These are phyloP conservation scores for Camillea tinctor DNA, from an alignment of 2,329 filamentous ascomycete species.

Conservation along the genomic window DNA sequence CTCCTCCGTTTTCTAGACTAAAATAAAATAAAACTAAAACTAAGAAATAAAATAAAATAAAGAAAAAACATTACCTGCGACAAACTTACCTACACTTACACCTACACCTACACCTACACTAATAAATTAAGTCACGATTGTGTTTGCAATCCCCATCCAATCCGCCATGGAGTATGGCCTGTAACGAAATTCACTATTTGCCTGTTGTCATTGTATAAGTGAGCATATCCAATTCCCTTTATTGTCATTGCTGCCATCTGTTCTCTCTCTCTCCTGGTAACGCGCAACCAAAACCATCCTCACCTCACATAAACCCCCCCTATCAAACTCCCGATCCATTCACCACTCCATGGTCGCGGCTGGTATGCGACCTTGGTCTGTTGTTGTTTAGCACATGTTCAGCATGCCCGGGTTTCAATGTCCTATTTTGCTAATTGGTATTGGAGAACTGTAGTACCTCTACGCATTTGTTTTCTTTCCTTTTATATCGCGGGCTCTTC, in stretches of 20 bases:
- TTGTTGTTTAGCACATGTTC: constrained; percentile 6
- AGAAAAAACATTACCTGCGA: constrained; percentile 17
- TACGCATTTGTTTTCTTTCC: constrained; percentile 13
- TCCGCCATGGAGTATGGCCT: constrained; percentile 23
- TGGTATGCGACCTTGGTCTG: constrained; percentile 12
- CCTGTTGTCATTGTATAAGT: constrained; percentile 29
- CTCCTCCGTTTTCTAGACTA: constrained; percentile 2
- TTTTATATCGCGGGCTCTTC: constrained; percentile 14
- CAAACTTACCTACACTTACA: too few relatives aligned
- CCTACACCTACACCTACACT: not conserved
- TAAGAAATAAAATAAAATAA: not conserved
- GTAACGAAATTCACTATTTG: constrained; percentile 24
- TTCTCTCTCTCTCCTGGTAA: constrained; percentile 1
- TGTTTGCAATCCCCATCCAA: not conserved
- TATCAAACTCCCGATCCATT: not conserved
- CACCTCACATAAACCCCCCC: constrained; percentile 2
- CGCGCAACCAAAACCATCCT: too few relatives aligned
- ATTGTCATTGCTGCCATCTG: not conserved
- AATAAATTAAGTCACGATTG: constrained; percentile 4
- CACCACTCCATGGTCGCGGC: not conserved
- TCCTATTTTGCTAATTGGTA: constrained; percentile 16
- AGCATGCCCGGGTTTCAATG: constrained; percentile 1
- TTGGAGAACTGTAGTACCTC: constrained; percentile 14
- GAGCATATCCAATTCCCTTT: constrained; percentile 17
- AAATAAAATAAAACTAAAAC: not conserved